Base-by-base conservation (phyloP, 169 alveolate genomes). In the Plasmodium reichenowi region DNA sequence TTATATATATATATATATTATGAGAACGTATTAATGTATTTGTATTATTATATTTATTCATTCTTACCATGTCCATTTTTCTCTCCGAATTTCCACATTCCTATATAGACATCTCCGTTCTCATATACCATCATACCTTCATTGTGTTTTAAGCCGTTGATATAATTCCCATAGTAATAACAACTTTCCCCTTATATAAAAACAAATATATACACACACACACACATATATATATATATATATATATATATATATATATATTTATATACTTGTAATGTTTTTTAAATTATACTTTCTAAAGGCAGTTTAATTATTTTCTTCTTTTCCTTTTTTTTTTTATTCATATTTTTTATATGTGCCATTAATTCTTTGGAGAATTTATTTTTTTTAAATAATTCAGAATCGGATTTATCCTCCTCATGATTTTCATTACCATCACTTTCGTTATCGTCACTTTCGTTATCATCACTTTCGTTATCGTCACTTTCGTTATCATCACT, bases 71-170 rank as follows among this genome's bases (percentile, higher is more conserved):
- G 66, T 76, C 89, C 89, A 58, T 43, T 76, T 47, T 76, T 76
- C 52, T 76, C 66, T 6, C 89, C 89, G 52, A 76, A 76, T 50
- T 66, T 48, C 89, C 89, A 76, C 54, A 24, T 59, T 1, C 89
- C 89, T 5, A 76, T 62, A 56, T 76, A 76, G 58, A 64, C 20
- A n/a, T 76, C 89, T 45, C 75, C 89, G 56, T 76, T 76, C 66
- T 56, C 64, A 68, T 76, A 76, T 17, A 76, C 4, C 89, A 76
- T 76, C 78, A 76, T 63, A 3, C 89, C 89, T 17, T 76, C 75
- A 58, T 59, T 63, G 48, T 76, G 89, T 32, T 76, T 76, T 6
- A 76, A 58, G 0, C 89, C 89, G 67, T 76, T 76, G 67, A 45
- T 26, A 56, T 76, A 76, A 63, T 76, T 63, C 17, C 89, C 89